Evolutionary conservation across 106 monocot genomes (phyloP), one percentile per base, ranked within the genome.

Genomic region (Dioscorea zingiberensis): DNA sequence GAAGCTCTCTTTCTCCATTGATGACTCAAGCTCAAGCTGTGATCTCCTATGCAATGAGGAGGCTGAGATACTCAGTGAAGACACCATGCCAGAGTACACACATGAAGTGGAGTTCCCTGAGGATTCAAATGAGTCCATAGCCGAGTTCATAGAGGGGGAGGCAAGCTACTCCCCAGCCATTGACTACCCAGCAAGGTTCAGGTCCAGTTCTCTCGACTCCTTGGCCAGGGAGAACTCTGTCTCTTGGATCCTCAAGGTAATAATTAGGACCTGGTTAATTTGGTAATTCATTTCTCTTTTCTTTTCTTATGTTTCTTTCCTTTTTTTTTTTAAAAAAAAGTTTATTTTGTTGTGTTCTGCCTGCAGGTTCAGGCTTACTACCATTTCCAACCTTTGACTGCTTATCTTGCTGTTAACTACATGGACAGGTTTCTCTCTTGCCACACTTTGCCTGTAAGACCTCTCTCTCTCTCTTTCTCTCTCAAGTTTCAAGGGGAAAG

Each of bases 351-450:
- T 67, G 7, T 53, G n/a, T 21, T 24, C 26, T 45, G 67, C 17
- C 28, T 63, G 51, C 70, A 90, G 89, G 89, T 83, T 63, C 55
- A 32, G 15, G 71, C 48, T 18, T 74, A 61, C 48, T 67, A 80
- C 63, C 60, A 44, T 24, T 80, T 90, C 67, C 77, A 55, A 55
- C 89, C 85, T 0, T 30, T 80, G 48, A 90, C 89, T 48, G 85
- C 85, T 55, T 90, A 83, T 64, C 85, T 90, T 27, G 76, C 85
- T 60, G 82, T 90, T 24, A 83, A 83, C 62, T 90, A 90, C 72
- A 77, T 90, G 80, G 90, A 90, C 56, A 73, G 85, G 57, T 90
- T 90, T 59, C 73, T 90, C 58, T 77, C 85, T 23, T 48, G 67
- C 30, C 85, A 80, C 62, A 32, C 27, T 16, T 47, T 90, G 18